A percentile compares a stretch with the other conserved stretches of the same genome.
Conservation (phyloP, 805 yeast genomes). For the Pichia insulana region DNA sequence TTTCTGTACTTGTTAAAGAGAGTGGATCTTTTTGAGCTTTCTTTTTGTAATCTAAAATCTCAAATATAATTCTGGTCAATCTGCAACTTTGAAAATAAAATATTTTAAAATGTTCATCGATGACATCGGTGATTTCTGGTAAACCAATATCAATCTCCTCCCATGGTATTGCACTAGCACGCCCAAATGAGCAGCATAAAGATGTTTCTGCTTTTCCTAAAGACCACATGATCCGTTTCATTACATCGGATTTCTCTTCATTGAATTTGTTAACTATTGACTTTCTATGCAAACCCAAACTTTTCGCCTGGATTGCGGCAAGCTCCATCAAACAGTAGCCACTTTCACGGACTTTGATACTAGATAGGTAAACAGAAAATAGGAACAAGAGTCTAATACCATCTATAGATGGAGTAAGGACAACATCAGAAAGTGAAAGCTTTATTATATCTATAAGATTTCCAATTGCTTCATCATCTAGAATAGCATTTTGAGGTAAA, state of each 20-base stretch:
- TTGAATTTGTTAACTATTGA: constrained; percentile 29
- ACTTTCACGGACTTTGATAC: constrained; percentile 38
- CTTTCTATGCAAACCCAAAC: constrained; percentile 40
- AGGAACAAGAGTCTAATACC: constrained; percentile 37
- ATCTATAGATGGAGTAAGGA: constrained; percentile 35
- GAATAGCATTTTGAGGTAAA: constrained; percentile 15
- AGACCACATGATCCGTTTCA: constrained; percentile 38
- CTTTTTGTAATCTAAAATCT: constrained; percentile 33
- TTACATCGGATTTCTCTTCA: constrained; percentile 30
- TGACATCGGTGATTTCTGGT: constrained; percentile 26
- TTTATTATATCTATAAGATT: constrained; percentile 34
- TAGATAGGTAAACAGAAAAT: constrained; percentile 35
- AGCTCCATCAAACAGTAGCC: constrained; percentile 40
- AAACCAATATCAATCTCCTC: constrained; percentile 36
- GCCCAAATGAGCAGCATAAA: constrained; percentile 36
- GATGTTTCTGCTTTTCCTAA: constrained; percentile 34
- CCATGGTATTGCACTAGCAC: constrained; percentile 36
- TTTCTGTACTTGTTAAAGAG: constrained; percentile 32
- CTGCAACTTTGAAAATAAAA: constrained; percentile 29
- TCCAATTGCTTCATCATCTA: constrained; percentile 20
- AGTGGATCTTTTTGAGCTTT: constrained; percentile 31
- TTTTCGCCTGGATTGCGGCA: constrained; percentile 39
- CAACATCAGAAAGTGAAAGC: constrained; percentile 34
- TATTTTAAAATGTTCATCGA: constrained; percentile 25
- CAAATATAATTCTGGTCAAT: constrained; percentile 31